Conservation (phyloP, 495 filamentous ascomycete species). For the Penicillium salamii region DNA sequence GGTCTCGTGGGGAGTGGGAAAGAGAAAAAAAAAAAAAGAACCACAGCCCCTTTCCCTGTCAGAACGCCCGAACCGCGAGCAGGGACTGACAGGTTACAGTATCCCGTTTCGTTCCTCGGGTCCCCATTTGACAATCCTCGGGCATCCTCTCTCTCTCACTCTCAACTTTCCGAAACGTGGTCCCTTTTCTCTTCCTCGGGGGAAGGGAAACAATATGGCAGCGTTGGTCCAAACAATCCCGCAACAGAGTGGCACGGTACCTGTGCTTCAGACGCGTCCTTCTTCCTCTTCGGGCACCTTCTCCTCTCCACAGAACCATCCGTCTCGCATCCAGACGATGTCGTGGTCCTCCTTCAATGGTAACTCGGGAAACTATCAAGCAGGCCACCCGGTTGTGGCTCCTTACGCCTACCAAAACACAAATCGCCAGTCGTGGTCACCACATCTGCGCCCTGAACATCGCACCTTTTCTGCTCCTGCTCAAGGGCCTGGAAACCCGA, state of each 20-base stretch:
- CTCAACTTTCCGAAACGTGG: too few relatives aligned
- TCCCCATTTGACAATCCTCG: conserved; percentile 6
- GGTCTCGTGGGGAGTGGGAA: conserved; percentile 20
- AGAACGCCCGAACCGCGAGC: conserved; percentile 4
- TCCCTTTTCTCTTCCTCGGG: conserved; percentile 14
- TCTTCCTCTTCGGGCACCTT: conserved; percentile 63
- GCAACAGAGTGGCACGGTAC: conserved; percentile 73
- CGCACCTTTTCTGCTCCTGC: conserved; percentile 64
- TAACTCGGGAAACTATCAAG: conserved; percentile 64
- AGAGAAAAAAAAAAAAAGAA: conserved; percentile 10
- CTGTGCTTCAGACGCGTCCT: conserved; percentile 78
- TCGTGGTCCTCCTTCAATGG: conserved; percentile 64
- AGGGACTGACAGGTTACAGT: conserved; percentile 17
- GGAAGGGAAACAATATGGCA: conserved; percentile 64
- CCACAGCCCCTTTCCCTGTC: conserved; percentile 16
- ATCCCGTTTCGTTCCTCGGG: conserved; percentile 16
- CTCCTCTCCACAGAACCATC: conserved; percentile 42
- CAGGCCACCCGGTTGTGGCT: conserved; percentile 62
- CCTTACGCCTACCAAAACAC: conserved; percentile 80
- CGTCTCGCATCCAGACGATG: conserved; percentile 51
- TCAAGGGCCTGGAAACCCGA: conserved; percentile 43
- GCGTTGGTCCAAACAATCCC: conserved; percentile 89
- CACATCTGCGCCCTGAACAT: conserved; percentile 64
- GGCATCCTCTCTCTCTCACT: conserved; percentile 1
- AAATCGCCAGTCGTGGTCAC: conserved; percentile 56